Evolutionary conservation across 2,329 filamentous ascomycete species (phyloP), one percentile per base, ranked within the genome.

Genomic region (Fusarium clavum): DNA sequence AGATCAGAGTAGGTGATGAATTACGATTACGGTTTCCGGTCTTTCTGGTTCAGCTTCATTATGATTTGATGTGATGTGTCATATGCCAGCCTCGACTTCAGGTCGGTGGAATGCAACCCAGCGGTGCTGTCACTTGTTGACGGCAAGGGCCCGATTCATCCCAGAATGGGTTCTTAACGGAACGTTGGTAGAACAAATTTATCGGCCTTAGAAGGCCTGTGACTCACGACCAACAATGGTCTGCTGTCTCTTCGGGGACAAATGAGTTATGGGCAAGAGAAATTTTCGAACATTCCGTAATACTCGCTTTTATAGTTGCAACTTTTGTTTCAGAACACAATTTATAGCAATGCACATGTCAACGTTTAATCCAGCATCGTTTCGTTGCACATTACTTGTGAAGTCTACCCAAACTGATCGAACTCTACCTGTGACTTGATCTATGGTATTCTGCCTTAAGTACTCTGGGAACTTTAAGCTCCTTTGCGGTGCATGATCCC

Each of bases 131-230:
- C 89, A 85, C 82, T 77, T 86, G 87, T 85, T 87, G 91, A 86
- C 85, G 87, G 91, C 91, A 91, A 87, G 91, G 86, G 84, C 89
- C 87, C 82, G 82, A 85, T 87, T 89, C 84, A 86, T 78, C 86
- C 83, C 85, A 91, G 88, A 87, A 88, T 86, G 82, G 84, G 87
- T 85, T 85, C 90, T 91, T 91, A 93, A 93, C 91, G 91, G 91
- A 93, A 89, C 91, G 90, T 91, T 92, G 91, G 91, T 79, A 94
- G 84, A 92, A 83, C 40, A 73, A 80, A 76, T 41, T 55, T 60
- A 65, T 80, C 77, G 80, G 74, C 56, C 74, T 75, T 77, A 81
- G 80, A 82, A 82, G 80, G 80, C 80, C 74, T 75, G 75, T 73
- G 58, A 76, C 70, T 72, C 75, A 64, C 56, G 70, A 70, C 67